Evolutionary conservation across 768 basidiomycete genomes (phyloP).

Genomic region (Suillus placidus): DNA sequence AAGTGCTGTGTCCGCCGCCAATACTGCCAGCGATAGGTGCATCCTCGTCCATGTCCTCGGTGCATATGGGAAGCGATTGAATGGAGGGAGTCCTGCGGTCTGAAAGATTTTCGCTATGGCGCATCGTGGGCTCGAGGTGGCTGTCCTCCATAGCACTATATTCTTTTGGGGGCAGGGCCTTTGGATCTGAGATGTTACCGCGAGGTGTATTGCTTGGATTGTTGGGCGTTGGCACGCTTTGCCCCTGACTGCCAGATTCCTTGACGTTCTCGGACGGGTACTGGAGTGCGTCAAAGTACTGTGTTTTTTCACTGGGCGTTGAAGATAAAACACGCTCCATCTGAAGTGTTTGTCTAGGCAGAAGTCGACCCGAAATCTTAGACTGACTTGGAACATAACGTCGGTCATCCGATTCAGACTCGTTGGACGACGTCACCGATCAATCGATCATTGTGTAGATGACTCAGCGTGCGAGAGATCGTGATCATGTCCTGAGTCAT

Average conservation of each 20-base stretch:
- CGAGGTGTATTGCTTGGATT: slow-evolving; percentile 3
- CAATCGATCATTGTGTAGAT: background rate
- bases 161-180: background rate
- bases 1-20: background rate
- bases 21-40: background rate
- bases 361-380: background rate
- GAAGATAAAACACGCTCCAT: slow-evolving; percentile 9
- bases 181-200: too few species aligned
- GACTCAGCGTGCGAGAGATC: background rate
- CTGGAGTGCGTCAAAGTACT: slow-evolving; percentile 50
- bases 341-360: background rate
- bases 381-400: background rate
- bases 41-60: slow-evolving; percentile 12
- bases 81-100: slow-evolving; percentile 19
- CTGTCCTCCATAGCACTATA: background rate
- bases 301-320: slow-evolving; percentile 36
- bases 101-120: background rate
- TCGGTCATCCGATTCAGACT: background rate
- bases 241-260: background rate
- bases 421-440: background rate
- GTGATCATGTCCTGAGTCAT: background rate
- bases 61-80: slow-evolving; percentile 27
- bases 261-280: background rate
- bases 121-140: background rate
- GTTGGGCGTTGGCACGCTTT: background rate